A percentile compares a stretch with the other conserved stretches of the same genome.
Conservation (phyloP, 208 protist genomes). For the Angomonas ambiguus region DNA sequence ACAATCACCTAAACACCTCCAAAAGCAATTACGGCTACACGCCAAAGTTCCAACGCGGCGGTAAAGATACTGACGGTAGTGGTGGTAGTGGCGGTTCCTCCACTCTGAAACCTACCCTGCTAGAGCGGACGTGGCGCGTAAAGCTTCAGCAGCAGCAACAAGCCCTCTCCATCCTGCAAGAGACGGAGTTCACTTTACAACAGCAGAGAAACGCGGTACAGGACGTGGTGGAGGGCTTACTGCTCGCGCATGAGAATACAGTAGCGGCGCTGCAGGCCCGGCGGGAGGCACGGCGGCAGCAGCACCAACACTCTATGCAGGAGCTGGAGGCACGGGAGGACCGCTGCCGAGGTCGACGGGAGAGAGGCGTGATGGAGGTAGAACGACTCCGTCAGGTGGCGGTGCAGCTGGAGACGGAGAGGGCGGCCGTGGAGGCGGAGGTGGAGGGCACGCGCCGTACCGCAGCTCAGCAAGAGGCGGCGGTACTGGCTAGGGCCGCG, state of each 20-base stretch:
- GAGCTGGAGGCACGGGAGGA: conserved; percentile 18
- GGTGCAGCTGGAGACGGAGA: conserved; percentile 50
- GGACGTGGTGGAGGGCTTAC: conserved; percentile 28
- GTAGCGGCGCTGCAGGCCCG: conserved; percentile 1
- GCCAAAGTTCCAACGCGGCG: no score
- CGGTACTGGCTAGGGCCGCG: conserved; percentile 15
- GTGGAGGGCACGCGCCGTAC: conserved; percentile 23
- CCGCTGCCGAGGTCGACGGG: conserved; percentile 15
- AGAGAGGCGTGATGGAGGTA: conserved; percentile 16
- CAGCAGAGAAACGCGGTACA: conserved; percentile 19
- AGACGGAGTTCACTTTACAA: conserved; percentile 7
- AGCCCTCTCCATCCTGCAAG: conserved; percentile 13
- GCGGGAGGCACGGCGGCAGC: conserved; percentile 15
- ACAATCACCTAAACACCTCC: no score
- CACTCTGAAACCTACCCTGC: neutral
- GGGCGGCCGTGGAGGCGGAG: neutral
- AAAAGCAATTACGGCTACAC: no score
- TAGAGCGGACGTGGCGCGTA: conserved; percentile 19
- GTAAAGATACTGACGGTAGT: no score
- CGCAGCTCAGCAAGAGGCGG: conserved; percentile 16
- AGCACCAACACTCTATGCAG: conserved; percentile 1
- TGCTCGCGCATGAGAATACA: conserved; percentile 7
- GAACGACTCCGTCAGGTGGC: conserved; percentile 43
- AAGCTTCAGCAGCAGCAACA: conserved; percentile 15
- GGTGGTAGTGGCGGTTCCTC: neutral